phyloP scores from a whole-genome alignment of 2,329 filamentous ascomycete genomes.

The Diaporthe helianthi region DNA sequence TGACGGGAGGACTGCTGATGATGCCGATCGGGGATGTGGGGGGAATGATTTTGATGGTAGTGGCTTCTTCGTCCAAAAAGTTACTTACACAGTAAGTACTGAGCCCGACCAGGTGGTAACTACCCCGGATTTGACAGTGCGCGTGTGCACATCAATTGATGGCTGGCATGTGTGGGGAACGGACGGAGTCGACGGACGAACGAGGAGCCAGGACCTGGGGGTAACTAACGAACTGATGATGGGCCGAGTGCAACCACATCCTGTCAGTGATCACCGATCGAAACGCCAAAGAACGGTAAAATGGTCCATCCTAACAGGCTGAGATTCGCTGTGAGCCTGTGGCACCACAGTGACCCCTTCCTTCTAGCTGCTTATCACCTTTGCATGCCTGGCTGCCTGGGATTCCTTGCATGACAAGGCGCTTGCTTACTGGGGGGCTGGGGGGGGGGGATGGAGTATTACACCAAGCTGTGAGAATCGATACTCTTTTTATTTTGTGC shows the following conservation, averaged over 20 bases:
- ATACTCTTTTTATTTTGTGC: background rate
- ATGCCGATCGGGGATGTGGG: background rate
- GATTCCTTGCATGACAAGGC: background rate
- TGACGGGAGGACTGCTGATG: background rate
- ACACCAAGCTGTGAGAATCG: background rate
- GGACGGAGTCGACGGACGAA: background rate
- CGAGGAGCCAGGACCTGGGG: background rate
- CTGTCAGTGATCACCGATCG: no score
- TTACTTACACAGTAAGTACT: no score
- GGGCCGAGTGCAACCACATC: constrained; percentile 10
- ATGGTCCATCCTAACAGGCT: no score
- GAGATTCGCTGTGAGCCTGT: constrained; percentile 20
- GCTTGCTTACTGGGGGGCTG: background rate
- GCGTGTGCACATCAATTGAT: background rate
- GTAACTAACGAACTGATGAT: background rate
- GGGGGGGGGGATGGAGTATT: background rate
- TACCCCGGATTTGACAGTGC: constrained; percentile 5
- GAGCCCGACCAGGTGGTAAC: constrained; percentile 15
- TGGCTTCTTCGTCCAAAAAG: background rate
- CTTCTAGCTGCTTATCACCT: constrained; percentile 14
- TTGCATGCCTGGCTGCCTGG: background rate
- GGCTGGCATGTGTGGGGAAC: background rate
- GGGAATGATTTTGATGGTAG: background rate
- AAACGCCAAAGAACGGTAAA: no score
- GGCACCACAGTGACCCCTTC: background rate